Percentiles rank a stretch among this genome's conserved stretches.
These are phyloP conservation scores for Sporormia fimetaria DNA, from an alignment of 495 filamentous ascomycete genomes.

Conservation along the genomic window DNA sequence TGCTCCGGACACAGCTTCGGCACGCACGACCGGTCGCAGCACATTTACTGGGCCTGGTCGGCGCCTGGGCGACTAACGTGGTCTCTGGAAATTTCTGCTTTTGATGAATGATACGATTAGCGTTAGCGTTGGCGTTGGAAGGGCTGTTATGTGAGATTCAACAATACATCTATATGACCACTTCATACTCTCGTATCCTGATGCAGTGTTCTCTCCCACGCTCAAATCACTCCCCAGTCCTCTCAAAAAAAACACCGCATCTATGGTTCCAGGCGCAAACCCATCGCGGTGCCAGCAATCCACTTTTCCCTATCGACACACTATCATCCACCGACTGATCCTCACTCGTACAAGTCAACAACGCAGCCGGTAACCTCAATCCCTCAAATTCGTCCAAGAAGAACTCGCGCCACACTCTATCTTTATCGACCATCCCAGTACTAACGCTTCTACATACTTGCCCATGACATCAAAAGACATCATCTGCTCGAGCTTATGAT, in stretches of 20 bases:
- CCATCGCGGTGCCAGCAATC: no score
- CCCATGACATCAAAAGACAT: slow-evolving; percentile 34
- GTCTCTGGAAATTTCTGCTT: no score
- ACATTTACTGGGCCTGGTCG: slow-evolving; percentile 53
- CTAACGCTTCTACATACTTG: slow-evolving; percentile 35
- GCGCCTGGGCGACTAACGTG: slow-evolving; percentile 44
- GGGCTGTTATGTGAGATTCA: no score
- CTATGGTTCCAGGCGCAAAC: no score
- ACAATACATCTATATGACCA: no score
- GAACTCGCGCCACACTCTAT: slow-evolving; percentile 30
- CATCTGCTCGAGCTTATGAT: slow-evolving; percentile 32
- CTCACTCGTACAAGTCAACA: slow-evolving; percentile 44
- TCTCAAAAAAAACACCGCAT: no score
- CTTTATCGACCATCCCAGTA: slow-evolving; percentile 33
- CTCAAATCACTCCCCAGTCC: no score
- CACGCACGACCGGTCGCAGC: slow-evolving; percentile 19
- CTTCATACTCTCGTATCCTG: no score
- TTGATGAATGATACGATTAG: no score
- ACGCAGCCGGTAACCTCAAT: slow-evolving; percentile 39
- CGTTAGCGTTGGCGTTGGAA: no score
- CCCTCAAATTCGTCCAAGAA: slow-evolving; percentile 35
- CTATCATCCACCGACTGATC: slow-evolving; percentile 47
- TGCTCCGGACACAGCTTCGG: slow-evolving; percentile 17
- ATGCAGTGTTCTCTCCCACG: no score
- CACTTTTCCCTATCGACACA: slow-evolving; percentile 42